Conservation (phyloP, 176 grass and related monocot species). For the Hsuehochloa calcarea region DNA sequence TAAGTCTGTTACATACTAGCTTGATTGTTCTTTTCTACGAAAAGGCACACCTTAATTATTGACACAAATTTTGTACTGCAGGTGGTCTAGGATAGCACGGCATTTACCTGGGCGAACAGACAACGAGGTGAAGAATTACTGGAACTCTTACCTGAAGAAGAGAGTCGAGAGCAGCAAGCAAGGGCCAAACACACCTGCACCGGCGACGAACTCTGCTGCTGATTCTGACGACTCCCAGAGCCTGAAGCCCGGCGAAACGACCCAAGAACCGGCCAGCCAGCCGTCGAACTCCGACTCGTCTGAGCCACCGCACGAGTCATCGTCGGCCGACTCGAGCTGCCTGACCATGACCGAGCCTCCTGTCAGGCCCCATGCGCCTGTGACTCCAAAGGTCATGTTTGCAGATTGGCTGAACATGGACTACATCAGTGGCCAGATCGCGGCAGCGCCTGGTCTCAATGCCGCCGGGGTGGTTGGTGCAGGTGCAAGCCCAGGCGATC, state of each 20-base stretch:
- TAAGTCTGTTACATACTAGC: not conserved
- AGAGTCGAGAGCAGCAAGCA: conserved; percentile 31
- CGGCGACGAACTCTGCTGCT: conserved; percentile 9
- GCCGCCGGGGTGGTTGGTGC: conserved; percentile 1
- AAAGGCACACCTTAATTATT: not conserved
- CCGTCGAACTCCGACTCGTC: conserved; percentile 48
- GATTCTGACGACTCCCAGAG: conserved; percentile 30
- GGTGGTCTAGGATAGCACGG: conserved; percentile 87
- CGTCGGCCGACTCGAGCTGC: conserved; percentile 64
- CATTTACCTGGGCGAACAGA: conserved; percentile 86
- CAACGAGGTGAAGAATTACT: conserved; percentile 98
- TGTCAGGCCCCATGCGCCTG: conserved; percentile 14
- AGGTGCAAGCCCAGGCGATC: conserved; percentile 20
- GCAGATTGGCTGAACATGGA: conserved; percentile 80
- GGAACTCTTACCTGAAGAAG: conserved; percentile 99
- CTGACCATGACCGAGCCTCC: conserved; percentile 24
- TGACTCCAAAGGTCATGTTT: conserved; percentile 83
- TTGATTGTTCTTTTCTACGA: not conserved
- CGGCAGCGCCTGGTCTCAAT: conserved; percentile 34
- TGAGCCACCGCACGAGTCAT: conserved; percentile 49
- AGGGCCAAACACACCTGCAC: conserved; percentile 23
- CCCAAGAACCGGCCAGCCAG: conserved; percentile 8
- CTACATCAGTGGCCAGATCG: conserved; percentile 31
- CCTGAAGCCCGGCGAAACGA: not conserved
- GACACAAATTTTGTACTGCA: conserved; percentile 26